Evolutionary conservation across 768 basidiomycete species (phyloP).

Genomic region (Mycena vitilis): DNA sequence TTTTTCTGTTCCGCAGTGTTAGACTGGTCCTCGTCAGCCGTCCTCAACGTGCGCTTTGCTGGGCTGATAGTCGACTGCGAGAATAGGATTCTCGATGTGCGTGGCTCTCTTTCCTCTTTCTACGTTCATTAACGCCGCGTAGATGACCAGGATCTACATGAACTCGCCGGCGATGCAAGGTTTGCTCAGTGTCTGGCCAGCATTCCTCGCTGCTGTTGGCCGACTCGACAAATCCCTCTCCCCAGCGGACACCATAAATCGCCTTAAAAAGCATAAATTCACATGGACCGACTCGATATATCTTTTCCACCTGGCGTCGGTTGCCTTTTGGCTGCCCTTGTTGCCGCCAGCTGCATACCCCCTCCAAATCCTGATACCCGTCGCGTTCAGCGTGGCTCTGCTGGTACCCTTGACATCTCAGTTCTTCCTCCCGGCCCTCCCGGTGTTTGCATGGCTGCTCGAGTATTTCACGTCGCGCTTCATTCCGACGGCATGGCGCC

Average conservation of each 20-base stretch:
- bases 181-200: constrained; percentile 44
- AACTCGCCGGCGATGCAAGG: constrained; percentile 20
- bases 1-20: not conserved
- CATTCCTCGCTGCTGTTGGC: constrained; percentile 70
- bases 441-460: constrained; percentile 88
- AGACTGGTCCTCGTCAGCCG: not conserved
- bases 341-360: constrained; percentile 80
- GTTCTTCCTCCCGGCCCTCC: constrained; percentile 90
- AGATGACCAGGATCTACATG: constrained; percentile 31
- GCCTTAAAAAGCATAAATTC: constrained; percentile 69
- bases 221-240: constrained; percentile 84
- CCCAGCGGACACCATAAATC: constrained; percentile 71
- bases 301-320: constrained; percentile 71
- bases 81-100: constrained; percentile 7
- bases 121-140: not conserved
- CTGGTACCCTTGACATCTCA: constrained; percentile 89
- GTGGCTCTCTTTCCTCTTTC: not conserved
- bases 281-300: constrained; percentile 69
- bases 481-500: constrained; percentile 81
- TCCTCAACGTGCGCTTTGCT: not conserved
- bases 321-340: constrained; percentile 76
- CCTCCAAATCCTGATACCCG: constrained; percentile 80
- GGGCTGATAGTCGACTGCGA: not conserved
- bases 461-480: constrained; percentile 89
- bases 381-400: constrained; percentile 74